These are phyloP conservation scores for Nakataea oryzae DNA, from an alignment of 2,329 filamentous ascomycete genomes.

Conservation along the genomic window DNA sequence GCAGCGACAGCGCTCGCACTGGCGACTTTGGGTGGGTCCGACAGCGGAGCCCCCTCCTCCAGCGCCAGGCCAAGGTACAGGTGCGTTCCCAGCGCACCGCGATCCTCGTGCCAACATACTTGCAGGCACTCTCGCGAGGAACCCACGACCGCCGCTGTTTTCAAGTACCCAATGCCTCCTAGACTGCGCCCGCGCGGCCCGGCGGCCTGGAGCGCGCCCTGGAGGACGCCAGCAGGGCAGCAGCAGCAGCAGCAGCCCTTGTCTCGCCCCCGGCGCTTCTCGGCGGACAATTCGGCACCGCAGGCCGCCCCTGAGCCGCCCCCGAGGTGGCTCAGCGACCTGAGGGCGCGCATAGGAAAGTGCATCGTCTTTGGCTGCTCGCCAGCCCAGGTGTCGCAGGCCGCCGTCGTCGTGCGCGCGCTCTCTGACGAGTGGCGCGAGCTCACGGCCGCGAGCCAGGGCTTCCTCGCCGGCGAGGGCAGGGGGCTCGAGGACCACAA, in stretches of 20 bases:
- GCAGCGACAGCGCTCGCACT: too few relatives aligned
- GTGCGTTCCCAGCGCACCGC: background rate
- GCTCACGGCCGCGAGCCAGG: constrained; percentile 63
- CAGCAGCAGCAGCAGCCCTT: background rate
- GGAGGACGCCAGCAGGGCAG: too few relatives aligned
- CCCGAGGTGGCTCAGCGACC: constrained; percentile 58
- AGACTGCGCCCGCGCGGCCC: constrained; percentile 9
- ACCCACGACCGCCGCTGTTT: too few relatives aligned
- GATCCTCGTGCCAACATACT: too few relatives aligned
- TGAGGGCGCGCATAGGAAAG: constrained; percentile 57
- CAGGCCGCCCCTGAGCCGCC: background rate
- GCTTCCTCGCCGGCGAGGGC: constrained; percentile 56
- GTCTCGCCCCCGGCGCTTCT: constrained; percentile 1
- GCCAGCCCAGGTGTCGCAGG: constrained; percentile 44
- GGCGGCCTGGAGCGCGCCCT: background rate
- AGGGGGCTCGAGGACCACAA: constrained; percentile 54
- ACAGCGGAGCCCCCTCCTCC: background rate
- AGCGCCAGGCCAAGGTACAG: background rate
- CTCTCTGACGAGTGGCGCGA: constrained; percentile 60
- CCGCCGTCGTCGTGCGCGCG: constrained; percentile 46
- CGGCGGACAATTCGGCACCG: too few relatives aligned
- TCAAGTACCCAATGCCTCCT: constrained; percentile 13
- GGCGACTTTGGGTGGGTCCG: background rate
- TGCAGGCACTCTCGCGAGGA: too few relatives aligned
- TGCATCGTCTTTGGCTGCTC: constrained; percentile 65